Evolutionary conservation across 2,329 filamentous ascomycete species (phyloP).

Genomic region (Fusarium gaditjirri): DNA sequence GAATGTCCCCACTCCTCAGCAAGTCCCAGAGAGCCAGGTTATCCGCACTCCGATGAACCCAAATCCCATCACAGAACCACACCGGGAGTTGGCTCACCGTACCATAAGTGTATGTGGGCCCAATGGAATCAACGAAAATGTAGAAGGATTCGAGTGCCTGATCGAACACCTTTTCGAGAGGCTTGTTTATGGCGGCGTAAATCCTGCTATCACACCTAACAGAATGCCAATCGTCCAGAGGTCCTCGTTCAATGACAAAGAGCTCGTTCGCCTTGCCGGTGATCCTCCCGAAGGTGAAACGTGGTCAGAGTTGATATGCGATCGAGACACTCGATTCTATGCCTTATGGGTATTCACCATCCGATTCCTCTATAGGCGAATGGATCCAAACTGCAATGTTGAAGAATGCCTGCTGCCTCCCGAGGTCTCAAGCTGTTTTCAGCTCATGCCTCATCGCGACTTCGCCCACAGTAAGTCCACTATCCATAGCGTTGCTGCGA

Average conservation of each 20-base stretch:
- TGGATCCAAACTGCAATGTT: background rate
- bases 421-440: background rate
- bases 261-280: background rate
- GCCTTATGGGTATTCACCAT: background rate
- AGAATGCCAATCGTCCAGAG: background rate
- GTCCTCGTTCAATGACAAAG: background rate
- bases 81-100: background rate
- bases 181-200: background rate
- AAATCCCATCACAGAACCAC: background rate
- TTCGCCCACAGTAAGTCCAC: background rate
- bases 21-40: background rate
- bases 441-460: background rate
- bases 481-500: background rate
- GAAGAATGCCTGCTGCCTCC: background rate
- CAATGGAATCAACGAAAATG: background rate
- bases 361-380: background rate
- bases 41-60: background rate
- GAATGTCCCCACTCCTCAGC: background rate
- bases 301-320: background rate
- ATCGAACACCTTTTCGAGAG: accelerated
- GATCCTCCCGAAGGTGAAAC: background rate
- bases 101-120: accelerated
- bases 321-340: background rate
- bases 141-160: background rate
- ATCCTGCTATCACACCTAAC: background rate